Evolutionary conservation across 1,284 basidiomycete genomes (phyloP), one percentile per base, ranked within the genome.

Genomic region (Tilletia walkeri): DNA sequence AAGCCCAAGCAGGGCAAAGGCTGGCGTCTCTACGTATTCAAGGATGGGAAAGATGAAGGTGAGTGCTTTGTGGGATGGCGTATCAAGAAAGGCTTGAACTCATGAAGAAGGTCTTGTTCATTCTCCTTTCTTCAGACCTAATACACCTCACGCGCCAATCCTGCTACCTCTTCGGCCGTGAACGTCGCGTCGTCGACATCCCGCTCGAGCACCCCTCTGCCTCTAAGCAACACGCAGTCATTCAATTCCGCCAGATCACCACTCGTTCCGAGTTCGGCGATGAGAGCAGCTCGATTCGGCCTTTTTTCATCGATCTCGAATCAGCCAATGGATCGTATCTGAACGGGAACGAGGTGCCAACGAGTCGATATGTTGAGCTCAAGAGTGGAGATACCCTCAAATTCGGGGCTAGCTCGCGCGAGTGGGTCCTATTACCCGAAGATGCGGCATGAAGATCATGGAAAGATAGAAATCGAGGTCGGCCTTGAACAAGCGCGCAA

Each of bases 21-120:
- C 30, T 99, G 96, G 96, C 87, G 96, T 80, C 81, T 99, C 73
- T 99, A 98, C 83, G 94, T 97, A 50, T 99, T 98, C 88, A 97
- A 97, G 84, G 94, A 92, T 30, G 89, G 88, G 67, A 93, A 96
- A 77, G 92, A 97, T 87, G 87, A 91, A 68, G 94, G 95, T 95
- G 82, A 85, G 91, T 87, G 3, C 4, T 14, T 1, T 12, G 6
- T n/a, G 9, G 50, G 50, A 7, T 45, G 41, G 41, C 41, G 1
- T 14, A 0, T 14, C 1, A 9, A 9, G n/a, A 53, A 53, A 3
- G 2, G 50, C 6, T 12, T 63, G 38, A 41, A 36, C 36, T 45
- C 39, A 45, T 10, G 24, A 30, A 30, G 24, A 30, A 30, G 24
- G 24, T 30, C 24, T 30, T 2, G 1, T 30, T 30, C 24, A 12